Conservation (phyloP, 495 filamentous ascomycete species). For the Penicillium arizonense region DNA sequence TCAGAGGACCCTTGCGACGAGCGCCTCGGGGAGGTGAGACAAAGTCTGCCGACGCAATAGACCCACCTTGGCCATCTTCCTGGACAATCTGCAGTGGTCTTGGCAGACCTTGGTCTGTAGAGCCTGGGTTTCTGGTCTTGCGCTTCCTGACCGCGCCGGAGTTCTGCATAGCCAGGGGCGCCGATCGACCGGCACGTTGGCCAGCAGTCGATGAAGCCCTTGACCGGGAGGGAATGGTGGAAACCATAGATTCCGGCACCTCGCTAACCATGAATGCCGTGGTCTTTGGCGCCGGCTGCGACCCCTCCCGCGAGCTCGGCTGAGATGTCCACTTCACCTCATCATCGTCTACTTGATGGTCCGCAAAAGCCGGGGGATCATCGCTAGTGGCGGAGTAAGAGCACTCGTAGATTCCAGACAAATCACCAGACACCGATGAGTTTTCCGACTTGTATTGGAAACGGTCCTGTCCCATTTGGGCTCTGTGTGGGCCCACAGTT, state of each 20-base stretch:
- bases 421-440: conserved; percentile 40
- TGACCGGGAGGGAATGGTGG: conserved; percentile 27
- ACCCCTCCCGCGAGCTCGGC: conserved; percentile 21
- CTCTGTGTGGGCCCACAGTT: conserved; percentile 21
- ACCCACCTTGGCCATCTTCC: conserved; percentile 47
- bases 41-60: conserved; percentile 49
- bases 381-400: conserved; percentile 39
- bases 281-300: conserved; percentile 27
- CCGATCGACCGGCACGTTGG: conserved; percentile 29
- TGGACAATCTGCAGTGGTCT: conserved; percentile 48
- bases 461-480: conserved; percentile 23
- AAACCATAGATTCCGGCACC: conserved; percentile 30
- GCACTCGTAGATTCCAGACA: conserved; percentile 35
- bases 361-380: conserved; percentile 30
- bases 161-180: conserved; percentile 37
- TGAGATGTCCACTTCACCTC: conserved; percentile 29
- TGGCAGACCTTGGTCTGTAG: conserved; percentile 28
- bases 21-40: conserved; percentile 46
- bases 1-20: conserved; percentile 46
- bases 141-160: conserved; percentile 40
- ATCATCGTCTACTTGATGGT: conserved; percentile 33
- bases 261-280: conserved; percentile 44
- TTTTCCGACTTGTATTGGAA: conserved; percentile 43
- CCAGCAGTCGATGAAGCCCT: conserved; percentile 25
- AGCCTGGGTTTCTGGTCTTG: conserved; percentile 34